Base-by-base conservation (phyloP, 352 stramenopile genomes). In the Saprolegnia parasitica region DNA sequence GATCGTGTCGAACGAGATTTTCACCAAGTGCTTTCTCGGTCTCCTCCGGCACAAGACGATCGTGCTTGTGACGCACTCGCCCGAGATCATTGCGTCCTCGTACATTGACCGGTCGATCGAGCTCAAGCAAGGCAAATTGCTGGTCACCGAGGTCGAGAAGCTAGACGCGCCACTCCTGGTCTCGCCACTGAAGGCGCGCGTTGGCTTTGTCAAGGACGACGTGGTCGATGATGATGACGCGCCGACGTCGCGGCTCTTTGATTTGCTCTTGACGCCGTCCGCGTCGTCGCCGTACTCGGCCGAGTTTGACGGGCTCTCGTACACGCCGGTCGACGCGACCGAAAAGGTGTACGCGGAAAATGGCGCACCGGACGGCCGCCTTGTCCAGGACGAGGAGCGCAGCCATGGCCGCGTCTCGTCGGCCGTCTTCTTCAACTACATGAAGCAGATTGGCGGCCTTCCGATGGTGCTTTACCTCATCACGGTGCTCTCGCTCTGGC, bases 1-100 rank as follows among this genome's bases (percentile, higher is more conserved):
- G 55, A 87, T 97, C 75, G 91, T 98, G 26, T 88, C 80, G 21
- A 84, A 82, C 56, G 81, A 93, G 73, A 68, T 97, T 18, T 97
- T 97, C 71, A 67, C 90, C 13, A 71, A 96, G 35, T 93, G 83
- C 63, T 89, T 97, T 60, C 54, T 57, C 16, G 58, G 75, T 2
- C 23, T 79, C 16, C 72, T 96, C 20, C 60, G 72, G 21, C 21
- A 87, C 68, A 76, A 76, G 54, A 88, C 79, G 24, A 77, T 96
- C 5, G 68, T 97, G 42, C 77, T 96, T 23, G 91, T 95, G 0
- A 97, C 90, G 10, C 93, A 97, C 49, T 56, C 54, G 26, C 47
- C 62, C 0, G 62, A 68, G 37, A 57, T 68, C 50, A 68, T 68
- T 29, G 62, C 23, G 11, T 68, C 62, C 35, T 8, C 40, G 5